Conservation (phyloP, 352 stramenopile genomes). For the Phytopythium helicoides region DNA sequence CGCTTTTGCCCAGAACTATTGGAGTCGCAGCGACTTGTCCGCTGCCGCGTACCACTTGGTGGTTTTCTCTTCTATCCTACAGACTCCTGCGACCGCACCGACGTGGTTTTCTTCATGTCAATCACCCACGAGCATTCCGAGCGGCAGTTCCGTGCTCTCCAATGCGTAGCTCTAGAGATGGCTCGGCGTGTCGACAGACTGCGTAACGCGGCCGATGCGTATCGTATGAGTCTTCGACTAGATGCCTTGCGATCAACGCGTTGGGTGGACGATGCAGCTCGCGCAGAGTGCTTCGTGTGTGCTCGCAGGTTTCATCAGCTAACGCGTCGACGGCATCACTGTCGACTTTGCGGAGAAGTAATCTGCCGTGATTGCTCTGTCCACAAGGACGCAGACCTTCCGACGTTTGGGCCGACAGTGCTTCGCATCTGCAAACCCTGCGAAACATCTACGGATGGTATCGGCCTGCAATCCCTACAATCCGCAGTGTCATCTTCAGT, state of each 20-base stretch:
- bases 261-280: slow-evolving; percentile 58
- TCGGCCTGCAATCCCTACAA: not conserved
- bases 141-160: slow-evolving; percentile 60
- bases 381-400: slow-evolving; percentile 67
- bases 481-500: not conserved
- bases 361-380: slow-evolving; percentile 76
- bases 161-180: slow-evolving; percentile 58
- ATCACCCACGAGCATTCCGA: slow-evolving; percentile 34
- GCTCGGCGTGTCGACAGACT: slow-evolving; percentile 47
- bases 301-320: slow-evolving; percentile 67
- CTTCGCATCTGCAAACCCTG: slow-evolving; percentile 67
- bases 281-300: slow-evolving; percentile 58
- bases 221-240: slow-evolving; percentile 54
- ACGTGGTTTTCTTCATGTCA: slow-evolving; percentile 80
- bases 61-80: slow-evolving; percentile 74
- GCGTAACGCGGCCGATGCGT: slow-evolving; percentile 58
- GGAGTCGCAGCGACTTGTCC: slow-evolving; percentile 58
- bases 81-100: slow-evolving; percentile 48
- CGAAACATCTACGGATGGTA: slow-evolving; percentile 16
- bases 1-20: slow-evolving; percentile 64
- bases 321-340: slow-evolving; percentile 66
- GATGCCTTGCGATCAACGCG: slow-evolving; percentile 45
- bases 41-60: slow-evolving; percentile 51
- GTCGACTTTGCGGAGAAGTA: slow-evolving; percentile 69
- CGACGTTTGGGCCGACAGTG: slow-evolving; percentile 57